Base-by-base conservation (phyloP, 225 moss, liverwort and hornwort species). In the Straminergon stramineum region DNA sequence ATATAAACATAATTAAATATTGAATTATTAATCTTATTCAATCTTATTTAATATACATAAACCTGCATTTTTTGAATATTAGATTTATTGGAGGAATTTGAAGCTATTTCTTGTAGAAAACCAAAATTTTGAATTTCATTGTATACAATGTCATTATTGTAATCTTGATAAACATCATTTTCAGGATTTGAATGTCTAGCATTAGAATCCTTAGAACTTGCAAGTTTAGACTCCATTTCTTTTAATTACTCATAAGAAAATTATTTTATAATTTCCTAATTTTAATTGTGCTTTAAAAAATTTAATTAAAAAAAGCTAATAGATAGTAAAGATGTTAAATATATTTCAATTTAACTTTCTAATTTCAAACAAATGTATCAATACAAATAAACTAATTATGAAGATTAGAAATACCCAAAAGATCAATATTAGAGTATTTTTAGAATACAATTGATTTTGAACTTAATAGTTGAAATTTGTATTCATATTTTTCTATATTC, bases 321-420 rank as follows among this genome's bases (percentile, higher is more conserved):
- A 34, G 15, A 48, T 64, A 2, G 0, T 48, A 7, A 62, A 62
- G 7, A 20, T 22, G 1, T 14, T 23, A 12, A 13, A 31, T 43
- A 20, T 22, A 4, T 48, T 64, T 31, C 1, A 22, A 9, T 31
- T 51, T 14, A 11, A 32, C 21, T 62, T 48, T 13, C 0, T 15
- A 6, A 20, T 22, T 48, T 48, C 14, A 15, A 15, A 23, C 2
- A 45, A 82, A 9, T 22, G 14, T 55, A 60, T 20, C 8, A 19
- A 31, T 0, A 20, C 0, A 3, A 30, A 11, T 11, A 27, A n/a
- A 27, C 3, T 58, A 57, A 39, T 1, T 7, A 27, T 18, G 1
- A 39, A 79, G 58, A n/a, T 24, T 57, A 17, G 4, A 35, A 27
- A 16, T 34, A 77, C 1, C 6, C 18, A 18, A 18, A 31, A 75